Evolutionary conservation across 768 basidiomycete species (phyloP).

Genomic region (Rickenella mellea): DNA sequence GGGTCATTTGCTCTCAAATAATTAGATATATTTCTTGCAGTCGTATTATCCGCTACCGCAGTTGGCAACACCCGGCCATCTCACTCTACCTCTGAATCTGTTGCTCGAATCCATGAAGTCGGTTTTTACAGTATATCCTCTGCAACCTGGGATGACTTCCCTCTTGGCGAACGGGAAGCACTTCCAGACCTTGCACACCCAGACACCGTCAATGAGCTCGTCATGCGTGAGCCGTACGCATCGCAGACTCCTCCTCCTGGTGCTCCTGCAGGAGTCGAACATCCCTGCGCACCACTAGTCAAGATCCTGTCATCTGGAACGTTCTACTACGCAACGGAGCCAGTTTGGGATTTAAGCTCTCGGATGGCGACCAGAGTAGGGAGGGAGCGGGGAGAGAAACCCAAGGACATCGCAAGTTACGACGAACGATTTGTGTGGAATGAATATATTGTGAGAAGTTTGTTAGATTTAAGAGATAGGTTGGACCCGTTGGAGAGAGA

Average conservation of each 20-base stretch:
- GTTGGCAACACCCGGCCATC: conserved; percentile 64
- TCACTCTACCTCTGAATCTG: conserved; percentile 47
- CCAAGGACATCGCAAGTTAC: conserved; percentile 47
- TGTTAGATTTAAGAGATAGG: conserved; percentile 81
- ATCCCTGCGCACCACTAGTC: conserved; percentile 82
- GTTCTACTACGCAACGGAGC: conserved; percentile 84
- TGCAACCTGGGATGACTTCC: conserved; percentile 73
- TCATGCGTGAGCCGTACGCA: conserved; percentile 34
- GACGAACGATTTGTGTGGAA: conserved; percentile 95
- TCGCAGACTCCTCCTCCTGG: conserved; percentile 28
- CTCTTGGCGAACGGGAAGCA: conserved; percentile 41
- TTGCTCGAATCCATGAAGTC: conserved; percentile 81
- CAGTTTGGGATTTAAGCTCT: conserved; percentile 85
- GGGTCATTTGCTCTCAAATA: not conserved
- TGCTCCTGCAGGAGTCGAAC: conserved; percentile 70
- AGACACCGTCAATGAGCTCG: conserved; percentile 34
- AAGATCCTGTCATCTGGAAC: conserved; percentile 88
- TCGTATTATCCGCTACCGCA: conserved; percentile 69
- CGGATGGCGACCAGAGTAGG: conserved; percentile 63
- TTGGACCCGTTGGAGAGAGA: conserved; percentile 59
- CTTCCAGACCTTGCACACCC: conserved; percentile 44
- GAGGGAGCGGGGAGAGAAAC: conserved; percentile 26
- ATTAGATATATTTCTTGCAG: conserved; percentile 76
- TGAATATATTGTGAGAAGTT: conserved; percentile 75
- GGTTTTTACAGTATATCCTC: conserved; percentile 84